Percentiles rank a stretch among this genome's conserved stretches.
These are phyloP conservation scores for Diutina rugosa DNA, from an alignment of 1,139 yeast genomes.

Conservation along the genomic window DNA sequence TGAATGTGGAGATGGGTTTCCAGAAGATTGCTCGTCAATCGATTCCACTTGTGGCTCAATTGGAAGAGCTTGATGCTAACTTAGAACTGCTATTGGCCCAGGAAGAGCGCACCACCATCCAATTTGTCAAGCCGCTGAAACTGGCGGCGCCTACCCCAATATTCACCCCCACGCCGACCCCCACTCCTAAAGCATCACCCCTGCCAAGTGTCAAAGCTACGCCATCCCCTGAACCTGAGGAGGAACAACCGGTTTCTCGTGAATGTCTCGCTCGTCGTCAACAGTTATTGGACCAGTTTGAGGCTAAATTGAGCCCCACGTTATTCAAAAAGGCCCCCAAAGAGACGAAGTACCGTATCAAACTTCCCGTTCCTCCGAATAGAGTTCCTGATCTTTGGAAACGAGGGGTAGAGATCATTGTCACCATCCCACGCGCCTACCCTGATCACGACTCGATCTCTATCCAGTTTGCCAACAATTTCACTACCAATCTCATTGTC, in stretches of 20 bases:
- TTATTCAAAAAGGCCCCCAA: slow-evolving; percentile 6
- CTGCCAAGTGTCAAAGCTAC: not conserved
- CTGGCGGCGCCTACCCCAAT: not conserved
- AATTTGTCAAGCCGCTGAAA: slow-evolving; percentile 20
- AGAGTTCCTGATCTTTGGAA: slow-evolving; percentile 6
- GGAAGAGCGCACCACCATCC: slow-evolving; percentile 41
- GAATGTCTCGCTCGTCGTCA: slow-evolving; percentile 2
- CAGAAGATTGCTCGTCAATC: slow-evolving; percentile 35
- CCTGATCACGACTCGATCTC: slow-evolving; percentile 5
- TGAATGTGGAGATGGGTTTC: slow-evolving; percentile 57
- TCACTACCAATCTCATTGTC: slow-evolving; percentile 8
- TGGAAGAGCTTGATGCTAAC: slow-evolving; percentile 42
- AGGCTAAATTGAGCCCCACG: slow-evolving; percentile 5
- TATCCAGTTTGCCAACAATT: slow-evolving; percentile 7
- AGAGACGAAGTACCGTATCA: slow-evolving; percentile 7
- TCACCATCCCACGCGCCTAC: slow-evolving; percentile 7
- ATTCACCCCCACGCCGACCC: not conserved
- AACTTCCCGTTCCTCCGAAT: slow-evolving; percentile 4
- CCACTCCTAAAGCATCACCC: not conserved
- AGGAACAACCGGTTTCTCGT: not conserved
- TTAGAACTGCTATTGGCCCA: slow-evolving; percentile 44
- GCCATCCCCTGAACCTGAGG: not conserved
- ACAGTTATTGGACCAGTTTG: slow-evolving; percentile 5
- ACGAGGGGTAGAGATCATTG: slow-evolving; percentile 6
- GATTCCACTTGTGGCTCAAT: slow-evolving; percentile 32